phyloP scores from a whole-genome alignment of 805 yeast genomes.

The Barnettozyma populi region DNA sequence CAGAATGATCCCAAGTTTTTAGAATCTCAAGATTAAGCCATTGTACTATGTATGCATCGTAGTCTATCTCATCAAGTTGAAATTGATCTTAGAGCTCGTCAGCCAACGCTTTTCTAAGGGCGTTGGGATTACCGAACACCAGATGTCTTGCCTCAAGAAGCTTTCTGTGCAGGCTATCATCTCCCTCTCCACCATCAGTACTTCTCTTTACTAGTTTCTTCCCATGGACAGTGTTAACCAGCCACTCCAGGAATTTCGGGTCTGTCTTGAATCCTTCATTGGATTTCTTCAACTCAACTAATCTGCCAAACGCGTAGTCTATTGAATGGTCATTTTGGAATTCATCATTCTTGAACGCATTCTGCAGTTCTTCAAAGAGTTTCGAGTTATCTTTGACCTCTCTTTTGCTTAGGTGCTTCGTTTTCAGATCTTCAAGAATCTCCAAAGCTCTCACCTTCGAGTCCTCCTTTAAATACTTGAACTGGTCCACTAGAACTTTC shows the following conservation, averaged over 20 bases:
- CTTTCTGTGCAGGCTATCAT: conserved; percentile 32
- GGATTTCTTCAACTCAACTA: conserved; percentile 31
- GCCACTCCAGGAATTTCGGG: conserved; percentile 57
- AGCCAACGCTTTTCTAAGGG: conserved; percentile 51
- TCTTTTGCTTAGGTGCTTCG: conserved; percentile 8
- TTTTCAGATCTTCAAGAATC: conserved; percentile 41
- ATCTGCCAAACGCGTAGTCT: conserved; percentile 35
- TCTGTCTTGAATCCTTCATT: conserved; percentile 24
- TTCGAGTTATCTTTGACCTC: conserved; percentile 8
- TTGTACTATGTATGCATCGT: background rate
- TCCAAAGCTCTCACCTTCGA: conserved; percentile 37
- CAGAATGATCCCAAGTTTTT: conserved; percentile 79
- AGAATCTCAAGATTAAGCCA: conserved; percentile 33
- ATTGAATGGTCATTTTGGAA: conserved; percentile 35
- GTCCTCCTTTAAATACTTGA: conserved; percentile 17
- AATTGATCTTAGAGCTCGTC: conserved; percentile 44
- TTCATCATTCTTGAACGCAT: conserved; percentile 23
- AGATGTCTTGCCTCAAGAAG: conserved; percentile 49
- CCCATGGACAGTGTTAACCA: conserved; percentile 39
- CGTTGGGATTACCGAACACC: conserved; percentile 76
- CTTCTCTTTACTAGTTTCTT: conserved; percentile 26
- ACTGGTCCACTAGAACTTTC: conserved; percentile 22
- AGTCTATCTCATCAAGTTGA: background rate
- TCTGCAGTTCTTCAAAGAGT: conserved; percentile 16
- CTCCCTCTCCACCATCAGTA: conserved; percentile 25